Conservation (phyloP, 2,329 filamentous ascomycete genomes). For the Didymellaceae sp. region DNA sequence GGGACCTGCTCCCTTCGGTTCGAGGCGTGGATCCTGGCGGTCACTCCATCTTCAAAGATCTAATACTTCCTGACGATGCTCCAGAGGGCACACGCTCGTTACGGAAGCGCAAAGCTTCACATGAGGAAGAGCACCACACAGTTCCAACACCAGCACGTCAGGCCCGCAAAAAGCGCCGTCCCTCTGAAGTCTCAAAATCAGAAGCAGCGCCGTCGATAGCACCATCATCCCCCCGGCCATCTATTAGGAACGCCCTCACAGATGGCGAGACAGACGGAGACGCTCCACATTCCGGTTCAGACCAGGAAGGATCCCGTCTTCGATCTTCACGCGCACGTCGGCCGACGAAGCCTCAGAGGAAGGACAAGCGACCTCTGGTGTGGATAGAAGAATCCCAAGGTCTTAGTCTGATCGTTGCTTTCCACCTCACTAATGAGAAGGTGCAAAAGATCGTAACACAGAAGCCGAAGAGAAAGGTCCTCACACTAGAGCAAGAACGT, state of each 20-base stretch:
- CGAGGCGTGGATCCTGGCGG: constrained; percentile 66
- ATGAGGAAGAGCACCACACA: constrained; percentile 65
- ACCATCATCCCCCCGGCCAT: constrained; percentile 40
- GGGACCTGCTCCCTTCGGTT: constrained; percentile 74
- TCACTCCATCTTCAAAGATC: constrained; percentile 77
- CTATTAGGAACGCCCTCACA: constrained; percentile 36
- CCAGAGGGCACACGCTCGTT: constrained; percentile 78
- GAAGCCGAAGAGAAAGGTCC: constrained; percentile 60
- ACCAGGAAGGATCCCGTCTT: constrained; percentile 37
- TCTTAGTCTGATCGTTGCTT: constrained; percentile 41
- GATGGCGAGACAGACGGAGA: constrained; percentile 40
- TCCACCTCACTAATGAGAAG: constrained; percentile 57
- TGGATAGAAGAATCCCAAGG: constrained; percentile 45
- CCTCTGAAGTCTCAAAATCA: constrained; percentile 44
- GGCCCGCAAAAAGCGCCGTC: constrained; percentile 52
- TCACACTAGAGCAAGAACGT: constrained; percentile 41
- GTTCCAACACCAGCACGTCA: constrained; percentile 48
- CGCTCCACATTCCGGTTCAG: constrained; percentile 36
- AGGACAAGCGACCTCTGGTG: constrained; percentile 44
- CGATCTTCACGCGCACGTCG: constrained; percentile 45
- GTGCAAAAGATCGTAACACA: constrained; percentile 66
- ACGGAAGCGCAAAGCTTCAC: constrained; percentile 84
- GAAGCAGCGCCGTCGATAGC: constrained; percentile 37
- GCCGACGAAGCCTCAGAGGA: constrained; percentile 38
- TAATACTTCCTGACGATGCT: constrained; percentile 74